These are phyloP conservation scores for Paramecium octaurelia DNA, from an alignment of 73 alveolate species.

Conservation along the genomic window DNA sequence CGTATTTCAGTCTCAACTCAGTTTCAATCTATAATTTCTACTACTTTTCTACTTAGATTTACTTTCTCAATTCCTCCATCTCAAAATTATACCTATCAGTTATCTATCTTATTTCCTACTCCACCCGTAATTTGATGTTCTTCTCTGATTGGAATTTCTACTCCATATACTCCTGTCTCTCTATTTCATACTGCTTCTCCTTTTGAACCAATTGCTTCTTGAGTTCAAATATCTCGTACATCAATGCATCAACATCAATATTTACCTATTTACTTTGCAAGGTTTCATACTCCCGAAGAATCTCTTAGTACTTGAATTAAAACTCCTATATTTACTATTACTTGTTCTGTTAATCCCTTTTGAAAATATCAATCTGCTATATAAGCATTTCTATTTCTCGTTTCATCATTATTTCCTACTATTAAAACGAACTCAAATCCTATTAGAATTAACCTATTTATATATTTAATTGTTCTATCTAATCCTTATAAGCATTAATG, in stretches of 20 bases:
- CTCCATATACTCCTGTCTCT: neutral
- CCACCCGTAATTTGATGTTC: neutral
- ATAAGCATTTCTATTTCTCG: neutral
- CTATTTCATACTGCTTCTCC: neutral
- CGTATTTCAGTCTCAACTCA: neutral
- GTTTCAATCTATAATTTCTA: neutral
- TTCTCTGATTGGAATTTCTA: neutral
- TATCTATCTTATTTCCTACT: neutral
- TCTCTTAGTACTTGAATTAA: neutral
- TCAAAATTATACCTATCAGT: neutral
- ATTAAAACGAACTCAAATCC: neutral
- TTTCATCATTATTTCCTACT: neutral
- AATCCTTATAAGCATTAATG: neutral
- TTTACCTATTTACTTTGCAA: neutral
- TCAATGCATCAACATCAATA: slow-evolving; percentile 36
- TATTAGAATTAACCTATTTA: neutral
- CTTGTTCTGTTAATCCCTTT: neutral
- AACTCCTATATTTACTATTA: neutral
- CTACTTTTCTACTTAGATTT: neutral
- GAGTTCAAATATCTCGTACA: slow-evolving; percentile 41
- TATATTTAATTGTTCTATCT: neutral
- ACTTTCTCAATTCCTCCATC: neutral
- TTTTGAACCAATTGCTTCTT: neutral
- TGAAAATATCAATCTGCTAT: neutral
- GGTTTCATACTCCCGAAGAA: neutral